Conservation (phyloP, 257 asterid genomes). For the Plantago elongata region DNA sequence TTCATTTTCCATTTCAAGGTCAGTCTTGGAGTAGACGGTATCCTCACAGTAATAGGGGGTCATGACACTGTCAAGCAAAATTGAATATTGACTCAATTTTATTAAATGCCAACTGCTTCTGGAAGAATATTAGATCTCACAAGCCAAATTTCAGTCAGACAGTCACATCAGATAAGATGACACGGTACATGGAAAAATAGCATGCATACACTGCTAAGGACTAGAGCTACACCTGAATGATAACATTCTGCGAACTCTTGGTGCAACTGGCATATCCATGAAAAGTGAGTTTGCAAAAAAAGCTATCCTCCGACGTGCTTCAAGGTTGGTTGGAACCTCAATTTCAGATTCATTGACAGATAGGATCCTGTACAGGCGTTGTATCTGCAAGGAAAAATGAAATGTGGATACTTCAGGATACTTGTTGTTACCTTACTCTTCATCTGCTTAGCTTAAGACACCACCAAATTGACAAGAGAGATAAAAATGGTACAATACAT, state of each 20-base stretch:
- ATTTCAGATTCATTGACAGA: constrained; percentile 91
- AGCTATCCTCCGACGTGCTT: constrained; percentile 89
- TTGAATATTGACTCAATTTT: background rate
- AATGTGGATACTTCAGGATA: background rate
- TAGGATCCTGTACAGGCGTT: constrained; percentile 87
- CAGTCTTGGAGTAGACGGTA: constrained; percentile 78
- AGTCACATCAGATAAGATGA: background rate
- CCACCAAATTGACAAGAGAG: background rate
- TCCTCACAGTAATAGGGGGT: constrained; percentile 93
- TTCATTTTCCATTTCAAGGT: constrained; percentile 80
- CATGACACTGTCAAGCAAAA: constrained; percentile 47
- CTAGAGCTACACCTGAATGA: constrained; percentile 64
- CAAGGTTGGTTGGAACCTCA: constrained; percentile 92
- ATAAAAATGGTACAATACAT: constrained; percentile 2
- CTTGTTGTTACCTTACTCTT: constrained; percentile 8
- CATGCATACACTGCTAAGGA: background rate
- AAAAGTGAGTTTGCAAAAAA: constrained; percentile 91
- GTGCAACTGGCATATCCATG: constrained; percentile 97
- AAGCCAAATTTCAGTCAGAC: background rate
- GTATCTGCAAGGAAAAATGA: constrained; percentile 46
- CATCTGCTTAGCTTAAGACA: background rate
- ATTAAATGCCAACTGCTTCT: background rate
- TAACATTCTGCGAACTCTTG: constrained; percentile 95
- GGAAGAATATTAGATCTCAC: background rate
- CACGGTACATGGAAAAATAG: background rate